These are phyloP conservation scores for Erythrobasidium yunnanense DNA, from an alignment of 768 basidiomycete species.

Conservation along the genomic window DNA sequence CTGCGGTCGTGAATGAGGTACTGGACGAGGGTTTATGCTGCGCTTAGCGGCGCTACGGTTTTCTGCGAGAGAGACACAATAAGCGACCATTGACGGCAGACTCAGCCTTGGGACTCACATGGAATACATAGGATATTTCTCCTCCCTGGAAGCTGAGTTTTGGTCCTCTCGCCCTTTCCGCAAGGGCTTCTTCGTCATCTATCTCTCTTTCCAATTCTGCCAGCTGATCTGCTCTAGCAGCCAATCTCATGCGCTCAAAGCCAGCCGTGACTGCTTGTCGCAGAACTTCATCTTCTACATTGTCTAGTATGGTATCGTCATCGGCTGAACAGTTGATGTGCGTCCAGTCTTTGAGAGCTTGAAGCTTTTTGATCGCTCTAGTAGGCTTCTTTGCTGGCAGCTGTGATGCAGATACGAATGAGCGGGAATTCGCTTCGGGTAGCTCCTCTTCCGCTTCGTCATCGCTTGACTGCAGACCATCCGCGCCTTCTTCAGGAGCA, in stretches of 20 bases:
- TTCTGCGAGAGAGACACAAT: constrained; percentile 5
- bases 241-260: neutral
- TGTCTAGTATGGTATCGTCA: constrained; percentile 44
- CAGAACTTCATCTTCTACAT: constrained; percentile 59
- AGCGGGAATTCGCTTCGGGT: neutral
- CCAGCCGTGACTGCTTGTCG: constrained; percentile 40
- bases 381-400: neutral
- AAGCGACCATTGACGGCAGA: neutral
- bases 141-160: neutral
- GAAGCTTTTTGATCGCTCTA: constrained; percentile 43
- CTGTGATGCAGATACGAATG: constrained; percentile 33
- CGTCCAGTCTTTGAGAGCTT: constrained; percentile 64
- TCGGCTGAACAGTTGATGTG: constrained; percentile 61
- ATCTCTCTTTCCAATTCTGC: neutral
- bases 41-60: neutral
- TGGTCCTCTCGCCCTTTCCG: neutral
- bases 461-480: neutral
- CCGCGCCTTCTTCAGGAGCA: neutral
- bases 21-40: neutral
- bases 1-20: neutral
- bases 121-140: constrained; percentile 19
- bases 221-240: neutral
- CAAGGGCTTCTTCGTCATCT: neutral
- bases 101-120: neutral
- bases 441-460: neutral